phyloP scores from a whole-genome alignment of 352 stramenopile genomes.

The Aphanomyces stellatus region DNA sequence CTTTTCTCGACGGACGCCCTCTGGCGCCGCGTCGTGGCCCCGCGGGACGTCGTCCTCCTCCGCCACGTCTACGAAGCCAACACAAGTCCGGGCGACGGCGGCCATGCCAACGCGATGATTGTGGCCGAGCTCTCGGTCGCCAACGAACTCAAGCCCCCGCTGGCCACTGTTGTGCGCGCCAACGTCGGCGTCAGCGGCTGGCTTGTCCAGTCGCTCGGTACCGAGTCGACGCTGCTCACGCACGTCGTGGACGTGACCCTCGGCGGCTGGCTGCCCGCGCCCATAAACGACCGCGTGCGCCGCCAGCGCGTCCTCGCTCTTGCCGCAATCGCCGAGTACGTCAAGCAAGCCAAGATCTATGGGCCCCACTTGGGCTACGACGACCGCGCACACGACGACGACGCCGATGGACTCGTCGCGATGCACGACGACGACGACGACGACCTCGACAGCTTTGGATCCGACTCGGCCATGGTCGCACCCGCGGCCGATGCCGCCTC shows the following conservation, averaged over 20 bases:
- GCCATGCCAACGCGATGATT: slow-evolving; percentile 30
- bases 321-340: slow-evolving; percentile 49
- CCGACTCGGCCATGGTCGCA: slow-evolving; percentile 13
- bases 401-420: slow-evolving; percentile 23
- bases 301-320: slow-evolving; percentile 47
- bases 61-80: slow-evolving; percentile 62
- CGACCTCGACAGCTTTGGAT: slow-evolving; percentile 24
- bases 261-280: slow-evolving; percentile 35
- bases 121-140: slow-evolving; percentile 73
- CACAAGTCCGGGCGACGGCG: slow-evolving; percentile 24
- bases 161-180: slow-evolving; percentile 35
- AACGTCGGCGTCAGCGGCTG: slow-evolving; percentile 57
- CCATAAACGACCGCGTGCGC: slow-evolving; percentile 43
- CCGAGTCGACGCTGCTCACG: slow-evolving; percentile 43
- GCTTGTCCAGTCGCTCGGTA: slow-evolving; percentile 59
- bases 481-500: background rate
- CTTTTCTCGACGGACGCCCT: slow-evolving; percentile 28
- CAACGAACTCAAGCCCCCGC: slow-evolving; percentile 54
- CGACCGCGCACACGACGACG: slow-evolving; percentile 12
- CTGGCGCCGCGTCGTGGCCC: slow-evolving; percentile 20
- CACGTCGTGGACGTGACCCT: slow-evolving; percentile 66
- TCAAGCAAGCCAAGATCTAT: slow-evolving; percentile 45
- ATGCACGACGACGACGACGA: slow-evolving; percentile 30
- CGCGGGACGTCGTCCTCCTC: slow-evolving; percentile 60
- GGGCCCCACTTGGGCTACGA: slow-evolving; percentile 28